Evolutionary conservation across 2,329 filamentous ascomycete species (phyloP).

Genomic region (Phyllosticta ampelicida): DNA sequence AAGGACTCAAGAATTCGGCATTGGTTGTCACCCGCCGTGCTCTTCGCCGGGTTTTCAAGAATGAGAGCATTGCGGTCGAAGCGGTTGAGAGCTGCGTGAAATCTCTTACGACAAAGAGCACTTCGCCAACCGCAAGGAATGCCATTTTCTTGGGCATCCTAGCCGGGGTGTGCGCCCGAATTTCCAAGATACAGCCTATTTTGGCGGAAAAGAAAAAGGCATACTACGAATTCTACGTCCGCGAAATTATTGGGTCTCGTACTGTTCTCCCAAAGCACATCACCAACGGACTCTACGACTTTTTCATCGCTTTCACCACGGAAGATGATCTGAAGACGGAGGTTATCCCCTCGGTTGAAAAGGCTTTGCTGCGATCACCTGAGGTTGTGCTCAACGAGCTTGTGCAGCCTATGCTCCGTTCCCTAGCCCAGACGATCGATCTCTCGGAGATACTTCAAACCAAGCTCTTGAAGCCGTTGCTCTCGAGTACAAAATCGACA

Average conservation of each 20-base stretch:
- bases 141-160: constrained; percentile 73
- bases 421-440: constrained; percentile 61
- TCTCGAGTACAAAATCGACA: constrained; percentile 87
- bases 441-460: constrained; percentile 61
- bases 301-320: constrained; percentile 66
- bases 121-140: constrained; percentile 56
- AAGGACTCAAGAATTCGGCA: constrained; percentile 60
- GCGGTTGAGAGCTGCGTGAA: constrained; percentile 53
- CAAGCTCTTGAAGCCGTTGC: constrained; percentile 71
- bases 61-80: constrained; percentile 47
- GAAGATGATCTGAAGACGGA: constrained; percentile 65
- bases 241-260: constrained; percentile 76
- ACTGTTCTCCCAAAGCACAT: constrained; percentile 60
- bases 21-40: constrained; percentile 69
- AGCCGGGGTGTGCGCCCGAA: constrained; percentile 72
- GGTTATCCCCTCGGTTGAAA: constrained; percentile 73
- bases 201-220: constrained; percentile 57
- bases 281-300: constrained; percentile 63
- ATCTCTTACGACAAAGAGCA: constrained; percentile 56
- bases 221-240: constrained; percentile 71
- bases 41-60: constrained; percentile 60
- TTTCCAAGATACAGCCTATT: constrained; percentile 50
- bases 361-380: constrained; percentile 76
- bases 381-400: constrained; percentile 79
- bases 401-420: constrained; percentile 58